Base-by-base conservation (phyloP, 2,329 filamentous ascomycete genomes). In the Curvularia sp. region DNA sequence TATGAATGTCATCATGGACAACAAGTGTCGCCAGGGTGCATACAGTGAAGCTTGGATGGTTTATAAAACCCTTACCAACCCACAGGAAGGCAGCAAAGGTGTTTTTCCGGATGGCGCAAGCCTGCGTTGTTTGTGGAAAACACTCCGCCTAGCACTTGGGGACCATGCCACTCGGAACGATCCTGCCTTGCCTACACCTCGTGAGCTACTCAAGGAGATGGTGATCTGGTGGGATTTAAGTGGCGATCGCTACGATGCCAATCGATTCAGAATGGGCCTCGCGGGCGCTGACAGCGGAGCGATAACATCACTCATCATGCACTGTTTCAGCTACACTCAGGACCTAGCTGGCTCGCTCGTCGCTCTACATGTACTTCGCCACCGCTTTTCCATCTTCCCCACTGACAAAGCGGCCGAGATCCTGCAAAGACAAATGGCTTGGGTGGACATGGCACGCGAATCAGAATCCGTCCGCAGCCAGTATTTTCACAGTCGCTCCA, bases 1-100 rank as follows among this genome's bases (percentile, higher is more conserved):
- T n/a, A 69, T 77, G 70, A 77, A 75, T 46, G 61, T 73, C 13
- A 57, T 75, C 15, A 70, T 78, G 48, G 66, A 73, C 42, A 73
- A 68, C 50, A 61, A 68, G 38, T 67, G 68, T 39, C 68, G 70
- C 1, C 63, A 71, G 62, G 71, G 71, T 15, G 66, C 70, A 20
- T 75, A 70, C 44, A 53, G 57, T 12, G 64, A 73, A 52, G 74
- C 69, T 5, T 75, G 68, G 70, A 52, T 52, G 1, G 67, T 67
- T 22, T 77, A 75, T 58, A 66, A 63, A 43, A 53, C 64, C 7
- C 64, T 74, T 10, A 74, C 70, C 8, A 52, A 70, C n/a, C 58
- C 62, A 13, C 50, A 53, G 13, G 60, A 65, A 38, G 65, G 61
- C 20, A 30, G 41, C 18, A 39, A 26, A 2, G 63, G 62, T 31